A percentile compares a stretch with the other conserved stretches of the same genome.
Conservation (phyloP, 140 eudicot species). For the Anethum foeniculum region DNA sequence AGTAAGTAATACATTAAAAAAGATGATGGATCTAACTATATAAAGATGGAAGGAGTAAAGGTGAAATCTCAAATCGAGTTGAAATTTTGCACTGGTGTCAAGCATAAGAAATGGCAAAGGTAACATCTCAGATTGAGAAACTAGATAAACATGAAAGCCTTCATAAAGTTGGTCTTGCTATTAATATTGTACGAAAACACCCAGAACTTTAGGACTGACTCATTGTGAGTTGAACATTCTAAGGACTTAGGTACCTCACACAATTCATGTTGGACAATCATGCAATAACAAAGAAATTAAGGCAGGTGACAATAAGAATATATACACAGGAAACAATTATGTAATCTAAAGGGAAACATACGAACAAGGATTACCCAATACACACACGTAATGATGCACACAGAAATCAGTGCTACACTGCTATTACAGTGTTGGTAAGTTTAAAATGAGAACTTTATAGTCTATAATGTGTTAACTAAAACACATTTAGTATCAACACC, state of each 20-base stretch:
- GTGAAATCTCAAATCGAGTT: background rate
- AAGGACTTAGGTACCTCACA: background rate
- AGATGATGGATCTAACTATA: background rate
- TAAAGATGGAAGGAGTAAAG: background rate
- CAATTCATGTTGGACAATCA: background rate
- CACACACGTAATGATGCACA: background rate
- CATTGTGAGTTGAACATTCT: background rate
- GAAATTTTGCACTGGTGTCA: background rate
- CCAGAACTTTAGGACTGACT: background rate
- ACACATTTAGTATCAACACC: background rate
- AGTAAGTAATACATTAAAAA: background rate
- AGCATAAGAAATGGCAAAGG: background rate
- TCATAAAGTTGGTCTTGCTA: background rate
- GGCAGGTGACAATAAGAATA: background rate
- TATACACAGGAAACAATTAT: background rate
- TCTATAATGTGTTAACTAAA: background rate
- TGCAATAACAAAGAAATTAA: background rate
- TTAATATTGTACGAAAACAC: background rate
- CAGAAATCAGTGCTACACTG: background rate
- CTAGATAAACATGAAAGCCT: background rate
- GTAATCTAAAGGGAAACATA: background rate
- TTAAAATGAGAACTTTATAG: background rate
- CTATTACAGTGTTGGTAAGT: background rate
- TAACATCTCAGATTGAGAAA: background rate
- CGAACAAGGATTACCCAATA: background rate